Evolutionary conservation across 441 rosid genomes (phyloP), one percentile per base, ranked within the genome.

Genomic region (Populus hybrid): DNA sequence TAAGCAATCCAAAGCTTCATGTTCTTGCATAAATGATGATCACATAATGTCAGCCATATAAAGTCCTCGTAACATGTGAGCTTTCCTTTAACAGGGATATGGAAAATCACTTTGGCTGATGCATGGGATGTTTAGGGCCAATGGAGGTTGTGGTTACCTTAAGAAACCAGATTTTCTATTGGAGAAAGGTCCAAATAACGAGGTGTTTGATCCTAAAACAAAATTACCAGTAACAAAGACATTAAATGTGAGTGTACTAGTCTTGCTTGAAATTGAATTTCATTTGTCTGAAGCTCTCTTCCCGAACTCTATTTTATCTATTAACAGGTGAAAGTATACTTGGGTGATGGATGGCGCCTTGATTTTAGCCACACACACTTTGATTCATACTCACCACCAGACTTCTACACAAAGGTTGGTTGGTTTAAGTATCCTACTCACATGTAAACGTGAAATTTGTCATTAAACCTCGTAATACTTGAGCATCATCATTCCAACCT

Each of bases 61-160:
- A 34, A 24, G 4, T 57, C 32, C 9, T 30, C 32, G 32, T n/a
- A 74, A 82, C 69, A 18, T 28, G 35, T 71, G 76, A 69, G 64
- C 53, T 83, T 28, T 40, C 50, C 70, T 35, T 68, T 77, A 73
- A 65, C 81, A 94, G 97, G 97, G 98, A 71, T 76, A 87, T 18
- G 98, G 94, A 57, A 88, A 86, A 87, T 86, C 91, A 76, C 82
- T 94, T 63, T 91, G 98, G 97, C 71, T 90, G 86, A 94, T 94
- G 97, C 96, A 92, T 67, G 97, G 95, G 76, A 92, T 94, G 98
- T 94, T 94, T 77, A 88, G 82, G 85, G 97, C 87, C 59, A 94
- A 94, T 75, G 98, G 94, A 73, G 92, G 94, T 71, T 92, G 97
- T 73, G 97, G 98, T 38, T 92, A 92, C 69, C 86, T 94, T 70